Evolutionary conservation across 768 basidiomycete genomes (phyloP), one percentile per base, ranked within the genome.

Genomic region (Hysterangium stoloniferum): DNA sequence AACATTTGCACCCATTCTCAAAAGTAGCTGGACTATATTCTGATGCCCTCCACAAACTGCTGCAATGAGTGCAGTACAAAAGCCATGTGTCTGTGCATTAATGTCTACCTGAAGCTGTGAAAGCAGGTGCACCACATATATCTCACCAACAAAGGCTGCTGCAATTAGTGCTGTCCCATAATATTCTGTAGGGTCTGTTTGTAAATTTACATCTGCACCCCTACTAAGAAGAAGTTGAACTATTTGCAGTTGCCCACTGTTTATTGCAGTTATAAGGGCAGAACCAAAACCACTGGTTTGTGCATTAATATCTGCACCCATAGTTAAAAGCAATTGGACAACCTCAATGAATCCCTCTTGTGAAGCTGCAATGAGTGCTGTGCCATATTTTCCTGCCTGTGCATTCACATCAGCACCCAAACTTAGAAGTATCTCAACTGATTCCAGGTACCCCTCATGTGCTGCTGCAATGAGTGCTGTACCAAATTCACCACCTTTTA

Each of bases 151-250:
- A 17, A 9, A 9, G 9, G 33, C 33, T 34, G 33, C 33, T 34
- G 33, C 33, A 9, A 9, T 17, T 9, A 36, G 32, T 29, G 29
- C 45, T 17, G 4, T 43, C 8, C 34, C 45, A 38, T 45, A 51
- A 11, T 15, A 4, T 48, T 32, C 17, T 17, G 33, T 34, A 17
- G 9, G 11, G 9, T 34, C 34, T 12, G 35, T 34, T 25, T 45
- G 54, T n/a, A 22, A 28, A 32, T 53, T 54, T 9, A 54, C 54
- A 56, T 56, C 45, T 2, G 45, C 43, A 3, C 54, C 54, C 22
- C 25, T 35, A 20, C 41, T 29, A 28, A 55, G 48, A 38, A 56
- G 22, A 4, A 38, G 36, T 13, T 34, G 34, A 25, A 54, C 45
- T 5, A 51, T 6, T 25, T 37, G n/a, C 15, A 29, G 22, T 19